Evolutionary conservation across 2,329 filamentous ascomycete genomes (phyloP), one percentile per base, ranked within the genome.

Genomic region (Mycosphaerella arachidis): DNA sequence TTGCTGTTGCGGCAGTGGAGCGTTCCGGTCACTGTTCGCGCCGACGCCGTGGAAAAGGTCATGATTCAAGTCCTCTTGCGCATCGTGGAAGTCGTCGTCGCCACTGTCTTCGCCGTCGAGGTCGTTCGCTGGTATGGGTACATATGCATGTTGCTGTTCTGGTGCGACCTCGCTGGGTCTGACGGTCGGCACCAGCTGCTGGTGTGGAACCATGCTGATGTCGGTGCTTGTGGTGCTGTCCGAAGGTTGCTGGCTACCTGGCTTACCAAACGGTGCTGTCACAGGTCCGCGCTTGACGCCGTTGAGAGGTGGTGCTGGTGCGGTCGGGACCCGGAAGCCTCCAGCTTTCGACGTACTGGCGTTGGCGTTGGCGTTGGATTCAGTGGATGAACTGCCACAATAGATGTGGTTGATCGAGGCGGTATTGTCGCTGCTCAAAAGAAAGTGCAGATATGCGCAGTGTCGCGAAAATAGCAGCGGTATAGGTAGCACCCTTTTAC

Each of bases 11-110:
- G 46, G 20, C 46, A 18, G 5, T 24, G 46, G 10, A 6, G 46
- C 27, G 18, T 16, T 43, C 16, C 6, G 37, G 10, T 43, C 4
- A 35, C 8, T 35, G 31, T 35, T 35, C 1, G 10, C 37, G 12
- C 37, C 37, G 6, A 16, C 9, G 37, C 37, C 5, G 37, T 43
- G 12, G 7, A 43, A 5, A 5, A 43, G 18, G 16, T 43, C 40
- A n/a, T n/a, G 18, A 43, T 43, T 16, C n/a, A 16, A 16, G n/a
- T 43, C 40, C n/a, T 43, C 40, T n/a, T 58, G 50, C 12, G 63
- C 67, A 51, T 67, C 66, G 16, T 64, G 57, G 52, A 67, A 67
- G 10, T 60, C 61, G 10, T 65, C 62, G 8, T 66, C 62, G 37
- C 20, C 31, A 6, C 45, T 51, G 18, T 64, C 61, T 12, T 60